These are phyloP conservation scores for Fusarium annulatum DNA, from an alignment of 2,329 filamentous ascomycete species.

Conservation along the genomic window DNA sequence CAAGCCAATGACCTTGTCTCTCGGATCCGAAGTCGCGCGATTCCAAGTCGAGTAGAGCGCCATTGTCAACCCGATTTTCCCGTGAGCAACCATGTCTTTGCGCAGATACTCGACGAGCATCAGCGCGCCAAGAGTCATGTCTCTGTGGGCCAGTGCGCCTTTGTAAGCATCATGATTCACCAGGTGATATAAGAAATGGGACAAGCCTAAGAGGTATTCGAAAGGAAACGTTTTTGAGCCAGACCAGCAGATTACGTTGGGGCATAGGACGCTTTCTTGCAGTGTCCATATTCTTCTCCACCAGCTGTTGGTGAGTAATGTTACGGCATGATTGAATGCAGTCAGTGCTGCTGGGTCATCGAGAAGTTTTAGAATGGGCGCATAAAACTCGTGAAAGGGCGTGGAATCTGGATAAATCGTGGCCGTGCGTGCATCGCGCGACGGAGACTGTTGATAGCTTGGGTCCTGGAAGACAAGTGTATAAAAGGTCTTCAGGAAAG, in stretches of 20 bases:
- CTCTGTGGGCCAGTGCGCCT: not conserved
- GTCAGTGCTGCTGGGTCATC: not conserved
- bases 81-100: not conserved
- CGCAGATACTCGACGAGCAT: not conserved
- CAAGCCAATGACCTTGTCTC: conserved; percentile 7
- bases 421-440: not conserved
- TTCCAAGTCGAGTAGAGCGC: conserved; percentile 15
- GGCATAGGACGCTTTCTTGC: conserved; percentile 9
- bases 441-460: not conserved
- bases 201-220: conserved; percentile 1
- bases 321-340: not conserved
- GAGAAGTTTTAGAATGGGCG: not conserved
- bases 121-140: not conserved
- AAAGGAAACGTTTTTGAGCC: not conserved
- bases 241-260: conserved; percentile 6
- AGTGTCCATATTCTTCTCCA: conserved; percentile 21
- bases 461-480: not conserved
- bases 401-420: not conserved
- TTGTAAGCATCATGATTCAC: not conserved
- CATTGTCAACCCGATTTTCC: not conserved
- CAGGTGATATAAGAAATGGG: not conserved
- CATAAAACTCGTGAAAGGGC: conserved; percentile 1
- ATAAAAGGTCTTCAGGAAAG: not conserved
- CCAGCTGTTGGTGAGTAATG: not conserved
- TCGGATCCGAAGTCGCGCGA: not conserved